phyloP scores from a whole-genome alignment of 768 basidiomycete species.

The Calocera cornea region DNA sequence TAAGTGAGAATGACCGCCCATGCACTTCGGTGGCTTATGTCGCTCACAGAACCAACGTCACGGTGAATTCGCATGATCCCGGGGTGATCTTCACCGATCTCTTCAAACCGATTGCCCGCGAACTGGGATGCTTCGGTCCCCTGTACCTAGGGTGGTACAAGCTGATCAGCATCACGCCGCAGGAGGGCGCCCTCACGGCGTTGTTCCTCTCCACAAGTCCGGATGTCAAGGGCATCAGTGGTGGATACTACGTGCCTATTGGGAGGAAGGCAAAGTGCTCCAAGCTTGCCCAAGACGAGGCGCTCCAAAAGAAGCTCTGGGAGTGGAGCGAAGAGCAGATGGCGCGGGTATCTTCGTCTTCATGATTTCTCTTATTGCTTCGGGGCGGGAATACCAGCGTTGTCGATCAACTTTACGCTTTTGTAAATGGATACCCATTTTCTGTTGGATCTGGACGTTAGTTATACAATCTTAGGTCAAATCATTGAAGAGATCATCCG shows the following conservation, averaged over 20 bases:
- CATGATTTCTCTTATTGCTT: neutral
- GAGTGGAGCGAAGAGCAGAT: constrained; percentile 1
- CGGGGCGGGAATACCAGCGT: no score
- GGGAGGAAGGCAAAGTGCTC: neutral
- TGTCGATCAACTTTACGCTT: no score
- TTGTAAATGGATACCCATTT: neutral
- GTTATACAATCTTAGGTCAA: neutral
- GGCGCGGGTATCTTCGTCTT: neutral
- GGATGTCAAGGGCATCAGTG: neutral
- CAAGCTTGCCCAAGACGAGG: neutral
- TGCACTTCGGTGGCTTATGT: neutral
- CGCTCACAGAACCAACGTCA: neutral
- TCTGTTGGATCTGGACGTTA: neutral
- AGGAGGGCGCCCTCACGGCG: neutral
- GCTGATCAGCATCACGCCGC: neutral
- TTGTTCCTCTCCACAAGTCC: neutral
- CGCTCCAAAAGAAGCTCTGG: neutral
- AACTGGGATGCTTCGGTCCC: neutral
- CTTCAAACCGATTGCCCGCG: neutral
- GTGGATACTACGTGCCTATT: neutral
- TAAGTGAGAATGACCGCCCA: neutral
- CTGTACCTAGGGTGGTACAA: neutral
- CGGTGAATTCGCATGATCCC: neutral
- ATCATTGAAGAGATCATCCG: neutral
- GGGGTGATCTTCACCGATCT: neutral